These are phyloP conservation scores for Beauveria brongniartii DNA, from an alignment of 2,329 filamentous ascomycete genomes.

Conservation along the genomic window DNA sequence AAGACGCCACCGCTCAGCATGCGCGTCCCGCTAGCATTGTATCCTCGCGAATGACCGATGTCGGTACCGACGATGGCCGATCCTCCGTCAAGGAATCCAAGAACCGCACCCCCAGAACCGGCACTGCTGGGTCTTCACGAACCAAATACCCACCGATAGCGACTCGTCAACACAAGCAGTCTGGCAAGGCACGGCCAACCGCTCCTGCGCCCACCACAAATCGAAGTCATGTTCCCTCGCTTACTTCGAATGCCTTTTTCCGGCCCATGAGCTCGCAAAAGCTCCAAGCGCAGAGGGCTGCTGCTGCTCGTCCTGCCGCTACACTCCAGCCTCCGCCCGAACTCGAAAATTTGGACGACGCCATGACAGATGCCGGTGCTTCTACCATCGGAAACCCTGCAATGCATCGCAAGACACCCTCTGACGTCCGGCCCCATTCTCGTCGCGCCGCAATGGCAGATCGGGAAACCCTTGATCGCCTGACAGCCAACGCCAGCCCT, in stretches of 20 bases:
- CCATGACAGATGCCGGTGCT: conserved; percentile 37
- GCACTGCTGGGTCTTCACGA: conserved; percentile 37
- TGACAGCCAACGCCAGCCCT: conserved; percentile 68
- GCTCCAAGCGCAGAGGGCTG: conserved; percentile 76
- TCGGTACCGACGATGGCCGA: conserved; percentile 46
- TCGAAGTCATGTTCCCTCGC: conserved; percentile 79
- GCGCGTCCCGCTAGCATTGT: conserved; percentile 56
- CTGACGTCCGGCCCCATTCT: conserved; percentile 53
- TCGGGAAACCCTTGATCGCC: conserved; percentile 59
- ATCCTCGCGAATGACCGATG: conserved; percentile 64
- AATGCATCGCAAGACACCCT: conserved; percentile 16
- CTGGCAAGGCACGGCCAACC: conserved; percentile 34
- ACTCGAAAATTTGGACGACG: conserved; percentile 27
- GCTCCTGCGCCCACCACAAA: conserved; percentile 49
- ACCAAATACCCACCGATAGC: conserved; percentile 39
- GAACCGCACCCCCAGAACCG: conserved; percentile 26
- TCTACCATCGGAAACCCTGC: conserved; percentile 32
- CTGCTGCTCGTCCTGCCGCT: conserved; percentile 39
- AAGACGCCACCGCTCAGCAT: conserved; percentile 32
- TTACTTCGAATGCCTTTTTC: conserved; percentile 88
- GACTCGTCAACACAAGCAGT: conserved; percentile 35
- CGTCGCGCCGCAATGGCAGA: conserved; percentile 77
- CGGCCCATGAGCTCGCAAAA: conserved; percentile 94
- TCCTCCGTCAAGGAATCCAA: neutral
- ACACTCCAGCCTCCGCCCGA: conserved; percentile 28